A percentile compares a stretch with the other conserved stretches of the same genome.
These are phyloP conservation scores for Metschnikowia peoriensis DNA, from an alignment of 805 yeast genomes.

Conservation along the genomic window DNA sequence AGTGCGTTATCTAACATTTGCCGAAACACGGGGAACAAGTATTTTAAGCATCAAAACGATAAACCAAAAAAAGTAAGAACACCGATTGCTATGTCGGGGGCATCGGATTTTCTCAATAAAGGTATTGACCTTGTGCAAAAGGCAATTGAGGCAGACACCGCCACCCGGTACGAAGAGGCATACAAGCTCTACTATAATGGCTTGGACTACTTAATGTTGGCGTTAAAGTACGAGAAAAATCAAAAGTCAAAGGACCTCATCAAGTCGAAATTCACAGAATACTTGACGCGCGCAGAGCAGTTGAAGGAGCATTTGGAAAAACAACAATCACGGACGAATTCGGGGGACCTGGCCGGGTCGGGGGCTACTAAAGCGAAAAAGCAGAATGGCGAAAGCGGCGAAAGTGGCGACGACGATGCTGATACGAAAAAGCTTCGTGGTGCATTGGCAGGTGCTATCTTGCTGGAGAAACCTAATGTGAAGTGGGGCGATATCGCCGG, in stretches of 20 bases:
- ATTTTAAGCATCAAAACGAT: background rate
- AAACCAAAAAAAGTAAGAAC: background rate
- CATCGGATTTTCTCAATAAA: slow-evolving; percentile 76
- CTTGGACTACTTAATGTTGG: slow-evolving; percentile 91
- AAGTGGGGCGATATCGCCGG: slow-evolving; percentile 97
- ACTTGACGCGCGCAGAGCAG: slow-evolving; percentile 89
- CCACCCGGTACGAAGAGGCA: slow-evolving; percentile 89
- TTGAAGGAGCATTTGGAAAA: slow-evolving; percentile 84
- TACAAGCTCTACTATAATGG: slow-evolving; percentile 91
- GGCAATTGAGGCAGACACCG: slow-evolving; percentile 93
- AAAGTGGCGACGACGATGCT: slow-evolving; percentile 64
- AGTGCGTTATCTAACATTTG: background rate
- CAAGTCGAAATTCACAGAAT: slow-evolving; percentile 85
- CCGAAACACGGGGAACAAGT: background rate
- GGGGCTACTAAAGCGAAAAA: slow-evolving; percentile 60
- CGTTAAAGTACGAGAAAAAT: slow-evolving; percentile 90
- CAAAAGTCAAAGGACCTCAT: slow-evolving; percentile 85
- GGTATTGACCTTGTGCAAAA: slow-evolving; percentile 94
- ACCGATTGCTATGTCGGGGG: slow-evolving; percentile 23
- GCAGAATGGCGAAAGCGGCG: slow-evolving; percentile 44
- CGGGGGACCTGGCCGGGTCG: slow-evolving; percentile 51
- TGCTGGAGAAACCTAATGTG: slow-evolving; percentile 89
- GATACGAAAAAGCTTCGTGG: slow-evolving; percentile 88
- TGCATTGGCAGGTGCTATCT: slow-evolving; percentile 87
- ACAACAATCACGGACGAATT: slow-evolving; percentile 42